Evolutionary conservation across 108 stramenopile species (phyloP).

Genomic region (Aurantiochytrium sp.): DNA sequence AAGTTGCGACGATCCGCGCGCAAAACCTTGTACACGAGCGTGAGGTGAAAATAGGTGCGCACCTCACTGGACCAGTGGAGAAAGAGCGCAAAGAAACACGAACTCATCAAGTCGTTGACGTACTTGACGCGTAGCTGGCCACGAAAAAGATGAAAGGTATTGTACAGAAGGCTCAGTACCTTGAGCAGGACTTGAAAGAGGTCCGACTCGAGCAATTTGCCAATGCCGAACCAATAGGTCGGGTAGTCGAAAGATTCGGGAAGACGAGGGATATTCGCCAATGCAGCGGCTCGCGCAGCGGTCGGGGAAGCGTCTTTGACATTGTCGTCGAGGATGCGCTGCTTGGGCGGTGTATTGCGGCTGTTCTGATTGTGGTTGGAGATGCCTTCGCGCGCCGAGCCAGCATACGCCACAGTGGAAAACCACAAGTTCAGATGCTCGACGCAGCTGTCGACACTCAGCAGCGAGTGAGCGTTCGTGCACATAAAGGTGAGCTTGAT

Average conservation of each 20-base stretch:
- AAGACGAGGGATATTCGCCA: not conserved
- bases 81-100: not conserved
- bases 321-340: not conserved
- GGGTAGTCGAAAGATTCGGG: not conserved
- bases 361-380: slow-evolving; percentile 16
- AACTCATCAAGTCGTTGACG: not conserved
- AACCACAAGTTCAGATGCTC: slow-evolving; percentile 14
- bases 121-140: not conserved
- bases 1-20: not conserved
- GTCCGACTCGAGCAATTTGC: not conserved
- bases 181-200: slow-evolving; percentile 12
- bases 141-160: slow-evolving; percentile 7
- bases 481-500: slow-evolving; percentile 2
- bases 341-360: not conserved
- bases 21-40: not conserved
- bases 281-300: not conserved
- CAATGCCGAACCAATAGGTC: not conserved
- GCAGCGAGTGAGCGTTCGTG: not conserved
- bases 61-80: not conserved
- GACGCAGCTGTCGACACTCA: slow-evolving; percentile 18
- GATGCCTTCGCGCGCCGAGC: not conserved
- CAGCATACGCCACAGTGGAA: not conserved
- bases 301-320: not conserved
- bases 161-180: not conserved
- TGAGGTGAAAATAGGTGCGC: not conserved